These are phyloP conservation scores for Pholiota microspora DNA, from an alignment of 768 basidiomycete genomes.

Conservation along the genomic window DNA sequence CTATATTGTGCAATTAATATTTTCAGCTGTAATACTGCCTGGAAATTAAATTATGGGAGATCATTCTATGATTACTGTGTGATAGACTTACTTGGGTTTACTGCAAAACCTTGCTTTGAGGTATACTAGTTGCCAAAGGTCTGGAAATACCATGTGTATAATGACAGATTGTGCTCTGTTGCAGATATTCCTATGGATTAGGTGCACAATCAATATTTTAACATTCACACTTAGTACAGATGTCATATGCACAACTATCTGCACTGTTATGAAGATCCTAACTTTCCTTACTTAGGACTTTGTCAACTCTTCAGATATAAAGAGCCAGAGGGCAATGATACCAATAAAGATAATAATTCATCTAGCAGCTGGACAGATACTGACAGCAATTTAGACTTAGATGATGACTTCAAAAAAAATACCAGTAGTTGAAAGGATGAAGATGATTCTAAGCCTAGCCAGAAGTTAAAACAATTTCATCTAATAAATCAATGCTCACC, in stretches of 20 bases:
- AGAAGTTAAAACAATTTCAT: no score
- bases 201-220: not conserved
- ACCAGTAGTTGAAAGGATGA: no score
- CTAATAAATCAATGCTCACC: no score
- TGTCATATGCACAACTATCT: not conserved
- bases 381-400: not conserved
- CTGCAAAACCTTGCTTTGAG: not conserved
- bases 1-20: not conserved
- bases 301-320: not conserved
- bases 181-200: not conserved
- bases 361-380: not conserved
- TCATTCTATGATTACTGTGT: not conserved
- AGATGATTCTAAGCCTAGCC: no score
- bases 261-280: no score
- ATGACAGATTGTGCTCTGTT: not conserved
- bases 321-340: not conserved
- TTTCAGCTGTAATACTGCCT: not conserved
- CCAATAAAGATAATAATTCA: not conserved
- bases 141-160: not conserved
- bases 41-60: not conserved
- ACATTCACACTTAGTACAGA: not conserved
- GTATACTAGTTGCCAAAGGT: not conserved
- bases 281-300: not conserved
- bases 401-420: no score
- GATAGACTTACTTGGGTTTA: not conserved